These are phyloP conservation scores for Breynia disticha DNA, from an alignment of 441 rosid genomes.

Conservation along the genomic window DNA sequence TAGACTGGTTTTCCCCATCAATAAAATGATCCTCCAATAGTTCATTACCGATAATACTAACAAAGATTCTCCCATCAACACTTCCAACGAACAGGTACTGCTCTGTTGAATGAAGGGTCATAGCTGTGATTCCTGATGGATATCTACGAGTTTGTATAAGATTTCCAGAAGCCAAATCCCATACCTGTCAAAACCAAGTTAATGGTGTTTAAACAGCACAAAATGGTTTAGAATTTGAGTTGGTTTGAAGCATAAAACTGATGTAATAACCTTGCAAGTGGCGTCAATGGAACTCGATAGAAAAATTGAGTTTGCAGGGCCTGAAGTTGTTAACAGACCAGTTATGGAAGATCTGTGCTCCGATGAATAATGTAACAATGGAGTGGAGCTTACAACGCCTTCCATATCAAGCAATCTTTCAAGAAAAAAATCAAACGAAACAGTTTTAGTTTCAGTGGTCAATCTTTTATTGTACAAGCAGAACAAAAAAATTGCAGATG, in stretches of 20 bases:
- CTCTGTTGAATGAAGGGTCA: constrained; percentile 26
- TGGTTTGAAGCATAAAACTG: background rate
- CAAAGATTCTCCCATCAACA: constrained; percentile 38
- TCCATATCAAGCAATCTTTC: constrained; percentile 31
- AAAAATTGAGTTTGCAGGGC: constrained; percentile 20
- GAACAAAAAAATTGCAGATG: background rate
- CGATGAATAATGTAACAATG: constrained; percentile 23
- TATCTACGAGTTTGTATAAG: constrained; percentile 30
- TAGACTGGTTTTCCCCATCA: constrained; percentile 19
- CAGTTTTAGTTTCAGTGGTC: constrained; percentile 2
- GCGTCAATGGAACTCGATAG: constrained; percentile 47
- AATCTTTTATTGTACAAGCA: constrained; percentile 2
- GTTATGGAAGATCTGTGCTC: constrained; percentile 41
- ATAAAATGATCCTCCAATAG: constrained; percentile 23
- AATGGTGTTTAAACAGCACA: constrained; percentile 1
- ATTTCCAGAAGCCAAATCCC: constrained; percentile 39
- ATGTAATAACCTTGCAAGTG: constrained; percentile 34
- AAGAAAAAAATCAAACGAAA: constrained; percentile 14
- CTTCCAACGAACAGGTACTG: constrained; percentile 32
- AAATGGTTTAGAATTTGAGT: background rate
- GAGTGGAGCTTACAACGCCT: constrained; percentile 21
- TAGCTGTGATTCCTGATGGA: constrained; percentile 30
- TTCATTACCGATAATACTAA: constrained; percentile 19
- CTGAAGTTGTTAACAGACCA: constrained; percentile 25
- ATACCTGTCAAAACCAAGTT: constrained; percentile 22